Evolutionary conservation across 2,329 filamentous ascomycete species (phyloP).

Genomic region (Zelopaecilomyces penicillatus): DNA sequence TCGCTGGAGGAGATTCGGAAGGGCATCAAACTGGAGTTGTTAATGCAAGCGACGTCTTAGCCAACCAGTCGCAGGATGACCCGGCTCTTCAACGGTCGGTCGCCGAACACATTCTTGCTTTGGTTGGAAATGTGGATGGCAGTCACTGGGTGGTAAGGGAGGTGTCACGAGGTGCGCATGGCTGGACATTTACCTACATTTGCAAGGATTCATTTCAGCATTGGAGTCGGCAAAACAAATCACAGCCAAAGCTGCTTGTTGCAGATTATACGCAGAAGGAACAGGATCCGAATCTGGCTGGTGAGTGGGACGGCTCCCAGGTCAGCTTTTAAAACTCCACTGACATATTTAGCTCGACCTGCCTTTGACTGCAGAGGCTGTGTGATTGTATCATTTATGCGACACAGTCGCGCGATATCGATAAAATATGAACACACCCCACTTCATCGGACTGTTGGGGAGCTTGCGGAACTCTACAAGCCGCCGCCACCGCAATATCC

Average conservation of each 20-base stretch:
- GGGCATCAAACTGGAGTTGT: constrained; percentile 29
- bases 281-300: constrained; percentile 34
- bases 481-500: constrained; percentile 31
- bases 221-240: constrained; percentile 42
- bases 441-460: constrained; percentile 46
- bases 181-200: constrained; percentile 46
- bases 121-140: constrained; percentile 36
- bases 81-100: constrained; percentile 41
- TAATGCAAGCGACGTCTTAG: constrained; percentile 35
- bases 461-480: constrained; percentile 39
- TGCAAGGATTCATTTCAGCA: constrained; percentile 45
- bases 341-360: constrained; percentile 36
- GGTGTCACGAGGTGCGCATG: constrained; percentile 35
- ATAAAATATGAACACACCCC: constrained; percentile 49
- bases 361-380: constrained; percentile 51
- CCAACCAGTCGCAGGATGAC: constrained; percentile 41
- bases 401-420: constrained; percentile 36
- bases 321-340: not conserved
- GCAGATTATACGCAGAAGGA: constrained; percentile 42
- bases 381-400: constrained; percentile 41
- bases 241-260: constrained; percentile 30
- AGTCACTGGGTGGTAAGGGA: constrained; percentile 41
- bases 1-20: constrained; percentile 6
- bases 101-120: constrained; percentile 38
- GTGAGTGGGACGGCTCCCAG: constrained; percentile 24